Evolutionary conservation across 2,329 filamentous ascomycete genomes (phyloP).

Genomic region (Pyricularia grisea): DNA sequence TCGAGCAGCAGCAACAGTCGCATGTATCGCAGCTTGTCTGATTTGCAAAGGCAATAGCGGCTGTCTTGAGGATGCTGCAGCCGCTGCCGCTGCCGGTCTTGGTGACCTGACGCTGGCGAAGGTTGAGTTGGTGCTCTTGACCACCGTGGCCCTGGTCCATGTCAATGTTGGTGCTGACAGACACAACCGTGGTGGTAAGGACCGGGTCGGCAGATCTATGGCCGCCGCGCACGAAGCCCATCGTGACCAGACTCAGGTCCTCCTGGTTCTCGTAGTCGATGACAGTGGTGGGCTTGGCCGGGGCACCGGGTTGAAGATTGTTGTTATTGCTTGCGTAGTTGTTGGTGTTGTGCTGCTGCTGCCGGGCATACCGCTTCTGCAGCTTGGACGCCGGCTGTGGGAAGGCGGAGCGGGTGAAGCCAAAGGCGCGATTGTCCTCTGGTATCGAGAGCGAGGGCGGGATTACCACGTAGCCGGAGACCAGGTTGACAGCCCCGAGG

Average conservation of each 20-base stretch:
- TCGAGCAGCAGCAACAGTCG: not conserved
- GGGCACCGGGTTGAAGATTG: not conserved
- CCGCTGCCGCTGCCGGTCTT: not conserved
- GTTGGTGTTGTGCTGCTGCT: not conserved
- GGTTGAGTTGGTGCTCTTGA: not conserved
- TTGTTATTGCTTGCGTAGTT: not conserved
- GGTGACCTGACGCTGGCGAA: not conserved
- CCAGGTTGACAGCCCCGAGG: not conserved
- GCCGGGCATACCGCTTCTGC: not conserved
- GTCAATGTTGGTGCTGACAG: not conserved
- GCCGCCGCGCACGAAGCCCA: not conserved
- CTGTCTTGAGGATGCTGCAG: not conserved
- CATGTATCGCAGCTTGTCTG: not conserved
- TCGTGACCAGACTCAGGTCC: not conserved
- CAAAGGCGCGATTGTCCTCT: slow-evolving; percentile 1
- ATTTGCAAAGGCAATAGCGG: not conserved
- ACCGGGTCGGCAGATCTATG: not conserved
- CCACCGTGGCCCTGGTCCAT: not conserved
- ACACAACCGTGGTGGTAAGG: not conserved
- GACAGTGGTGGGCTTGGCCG: not conserved
- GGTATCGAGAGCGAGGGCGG: not conserved
- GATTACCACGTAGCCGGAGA: not conserved
- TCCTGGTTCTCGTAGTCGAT: not conserved
- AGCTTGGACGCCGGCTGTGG: not conserved
- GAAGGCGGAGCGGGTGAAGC: slow-evolving; percentile 3